Conservation (phyloP, 495 filamentous ascomycete genomes). For the Penicillium macrosclerotiorum region DNA sequence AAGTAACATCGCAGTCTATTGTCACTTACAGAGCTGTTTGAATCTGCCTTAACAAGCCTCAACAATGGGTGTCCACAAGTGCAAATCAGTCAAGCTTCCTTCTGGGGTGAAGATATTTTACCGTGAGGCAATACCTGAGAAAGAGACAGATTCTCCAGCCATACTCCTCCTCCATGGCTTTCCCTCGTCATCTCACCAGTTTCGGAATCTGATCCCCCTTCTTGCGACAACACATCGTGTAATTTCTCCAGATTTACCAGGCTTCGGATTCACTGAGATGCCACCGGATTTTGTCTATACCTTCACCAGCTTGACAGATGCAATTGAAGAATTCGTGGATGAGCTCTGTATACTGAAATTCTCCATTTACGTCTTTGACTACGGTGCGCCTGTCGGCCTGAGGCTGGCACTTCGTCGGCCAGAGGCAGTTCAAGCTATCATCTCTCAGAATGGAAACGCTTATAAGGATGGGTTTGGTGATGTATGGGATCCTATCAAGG, state of each 20-base stretch:
- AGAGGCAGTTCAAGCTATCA: slow-evolving; percentile 48
- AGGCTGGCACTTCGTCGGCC: slow-evolving; percentile 52
- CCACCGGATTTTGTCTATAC: slow-evolving; percentile 49
- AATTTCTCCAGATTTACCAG: slow-evolving; percentile 60
- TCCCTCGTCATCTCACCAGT: slow-evolving; percentile 61
- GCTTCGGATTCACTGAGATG: slow-evolving; percentile 57
- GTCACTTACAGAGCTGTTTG: too few relatives aligned
- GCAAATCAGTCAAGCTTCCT: too few relatives aligned
- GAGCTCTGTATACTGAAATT: slow-evolving; percentile 45
- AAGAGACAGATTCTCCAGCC: slow-evolving; percentile 28
- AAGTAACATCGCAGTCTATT: too few relatives aligned
- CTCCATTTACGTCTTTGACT: slow-evolving; percentile 65
- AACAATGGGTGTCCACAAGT: too few relatives aligned
- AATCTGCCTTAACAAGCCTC: too few relatives aligned
- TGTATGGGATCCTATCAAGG: slow-evolving; percentile 53
- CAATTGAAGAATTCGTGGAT: slow-evolving; percentile 48
- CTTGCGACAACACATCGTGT: slow-evolving; percentile 52
- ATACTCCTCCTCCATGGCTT: slow-evolving; percentile 65
- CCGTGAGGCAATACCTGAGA: slow-evolving; percentile 28
- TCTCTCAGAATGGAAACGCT: slow-evolving; percentile 65
- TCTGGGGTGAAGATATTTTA: slow-evolving; percentile 49
- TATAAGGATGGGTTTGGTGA: slow-evolving; percentile 57
- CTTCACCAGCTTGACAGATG: slow-evolving; percentile 48
- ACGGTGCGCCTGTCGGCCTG: slow-evolving; percentile 58
- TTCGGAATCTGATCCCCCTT: slow-evolving; percentile 59